Evolutionary conservation across 345 rosid genomes (phyloP).

Genomic region (Draba incana): DNA sequence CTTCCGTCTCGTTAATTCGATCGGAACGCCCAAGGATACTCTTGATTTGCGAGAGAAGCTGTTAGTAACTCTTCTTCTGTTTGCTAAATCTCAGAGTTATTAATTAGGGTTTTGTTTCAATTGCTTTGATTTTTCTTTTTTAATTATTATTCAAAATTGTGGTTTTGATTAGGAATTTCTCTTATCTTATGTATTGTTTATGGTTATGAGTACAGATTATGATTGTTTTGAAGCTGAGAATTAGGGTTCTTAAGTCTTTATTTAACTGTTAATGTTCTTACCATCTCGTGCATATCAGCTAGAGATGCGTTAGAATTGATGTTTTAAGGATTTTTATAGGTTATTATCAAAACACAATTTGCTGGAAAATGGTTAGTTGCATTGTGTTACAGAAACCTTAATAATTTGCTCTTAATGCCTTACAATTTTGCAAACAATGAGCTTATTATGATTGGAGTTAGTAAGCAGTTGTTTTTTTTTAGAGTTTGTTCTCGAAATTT

Average conservation of each 20-base stretch:
- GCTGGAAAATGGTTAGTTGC: no score
- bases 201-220: no score
- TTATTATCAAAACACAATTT: not conserved
- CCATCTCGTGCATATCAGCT: not conserved
- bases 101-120: no score
- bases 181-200: no score
- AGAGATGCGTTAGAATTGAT: not conserved
- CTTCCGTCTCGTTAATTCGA: constrained; percentile 70
- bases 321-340: not conserved
- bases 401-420: not conserved
- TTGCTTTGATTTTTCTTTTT: no score
- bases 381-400: constrained; percentile 7
- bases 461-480: not conserved
- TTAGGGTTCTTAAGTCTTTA: not conserved
- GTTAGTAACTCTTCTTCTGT: constrained; percentile 42
- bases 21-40: constrained; percentile 80
- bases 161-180: no score
- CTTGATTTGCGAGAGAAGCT: constrained; percentile 64
- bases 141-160: no score
- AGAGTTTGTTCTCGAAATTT: not conserved
- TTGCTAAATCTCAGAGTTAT: no score
- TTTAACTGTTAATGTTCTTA: no score
- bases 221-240: not conserved
- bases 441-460: not conserved
- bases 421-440: constrained; percentile 4